Base-by-base conservation (phyloP, 768 basidiomycete genomes). In the Favolaschia claudopus region DNA sequence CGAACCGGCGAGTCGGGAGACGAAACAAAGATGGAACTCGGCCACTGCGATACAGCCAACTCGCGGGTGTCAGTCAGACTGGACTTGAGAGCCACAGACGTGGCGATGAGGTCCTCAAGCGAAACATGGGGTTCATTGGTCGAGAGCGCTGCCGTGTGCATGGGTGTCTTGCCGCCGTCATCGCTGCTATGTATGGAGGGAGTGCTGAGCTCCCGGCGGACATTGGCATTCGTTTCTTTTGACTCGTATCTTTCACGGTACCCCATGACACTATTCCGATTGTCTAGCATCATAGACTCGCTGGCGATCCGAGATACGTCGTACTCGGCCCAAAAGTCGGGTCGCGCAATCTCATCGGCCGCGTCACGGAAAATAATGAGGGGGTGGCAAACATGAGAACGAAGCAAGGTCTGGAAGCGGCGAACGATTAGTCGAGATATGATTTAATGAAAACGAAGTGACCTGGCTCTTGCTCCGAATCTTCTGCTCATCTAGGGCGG, bases 381-480 rank as follows among this genome's bases (percentile, higher is more conserved):
- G 3, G 92, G 88, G 72, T 95, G 92, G 58, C 92, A 86, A 28
- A 85, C 80, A 65, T 92, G 89, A 38, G 83, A 82, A 14, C 89
- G 86, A 32, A 95, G 76, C 37, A 95, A 73, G 17, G 81, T 80
- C 91, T 94, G 61, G 5, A 55, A 48, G 54, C 58, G 33, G 25
- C 29, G 24, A 51, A 37, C 13, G 13, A 19, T 8, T 6, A 31
- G 36, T 29, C 43, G 5, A 13, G 27, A 17, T 15, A 55, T 15
- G 46, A 14, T 15, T 24, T 15, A n/a, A 46, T 31, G n/a, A n/a
- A n/a, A n/a, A n/a, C n/a, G n/a, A n/a, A 63, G 81, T 55, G 67
- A 91, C 92, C 83, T 92, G 88, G 69, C 86, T 86, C 72, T 86
- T 84, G 55, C 85, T 84, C 46, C 89, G 82, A 54, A 96, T 85